Conservation (phyloP, 2,329 filamentous ascomycete genomes). For the Paramyrothecium roridum region DNA sequence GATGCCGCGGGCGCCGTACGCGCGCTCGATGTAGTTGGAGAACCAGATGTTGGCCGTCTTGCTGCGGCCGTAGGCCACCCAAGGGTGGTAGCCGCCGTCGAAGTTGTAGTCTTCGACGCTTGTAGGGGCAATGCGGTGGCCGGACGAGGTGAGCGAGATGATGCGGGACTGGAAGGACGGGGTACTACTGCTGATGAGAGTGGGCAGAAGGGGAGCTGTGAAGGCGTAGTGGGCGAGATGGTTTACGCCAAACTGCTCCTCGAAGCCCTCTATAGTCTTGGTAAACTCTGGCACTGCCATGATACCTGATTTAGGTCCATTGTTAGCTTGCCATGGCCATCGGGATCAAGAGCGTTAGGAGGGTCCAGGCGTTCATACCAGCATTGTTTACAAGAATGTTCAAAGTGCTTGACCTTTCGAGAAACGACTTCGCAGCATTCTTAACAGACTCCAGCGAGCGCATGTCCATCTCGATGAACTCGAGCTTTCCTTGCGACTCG, state of each 20-base stretch:
- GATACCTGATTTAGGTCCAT: constrained; percentile 16
- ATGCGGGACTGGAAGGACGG: constrained; percentile 39
- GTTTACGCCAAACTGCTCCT: constrained; percentile 48
- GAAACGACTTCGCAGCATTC: constrained; percentile 12
- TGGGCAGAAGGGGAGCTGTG: constrained; percentile 42
- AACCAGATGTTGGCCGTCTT: constrained; percentile 47
- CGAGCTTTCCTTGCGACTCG: constrained; percentile 17
- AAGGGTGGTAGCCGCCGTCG: constrained; percentile 26
- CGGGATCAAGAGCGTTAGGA: no score
- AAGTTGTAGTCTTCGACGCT: constrained; percentile 37
- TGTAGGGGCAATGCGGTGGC: constrained; percentile 31
- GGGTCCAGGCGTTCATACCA: constrained; percentile 15
- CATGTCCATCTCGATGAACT: constrained; percentile 29
- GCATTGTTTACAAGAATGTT: constrained; percentile 39
- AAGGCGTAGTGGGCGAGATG: constrained; percentile 42
- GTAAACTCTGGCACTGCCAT: constrained; percentile 29
- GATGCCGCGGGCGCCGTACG: constrained; percentile 35
- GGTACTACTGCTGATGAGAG: constrained; percentile 34
- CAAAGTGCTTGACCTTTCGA: constrained; percentile 11
- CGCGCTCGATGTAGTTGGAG: constrained; percentile 43
- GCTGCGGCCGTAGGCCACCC: constrained; percentile 35
- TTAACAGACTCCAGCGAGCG: constrained; percentile 27
- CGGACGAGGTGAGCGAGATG: constrained; percentile 39
- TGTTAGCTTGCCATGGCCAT: background rate
- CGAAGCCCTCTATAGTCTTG: constrained; percentile 40